Evolutionary conservation across 768 basidiomycete species (phyloP), one percentile per base, ranked within the genome.

Genomic region (Coprinellus micaceus): DNA sequence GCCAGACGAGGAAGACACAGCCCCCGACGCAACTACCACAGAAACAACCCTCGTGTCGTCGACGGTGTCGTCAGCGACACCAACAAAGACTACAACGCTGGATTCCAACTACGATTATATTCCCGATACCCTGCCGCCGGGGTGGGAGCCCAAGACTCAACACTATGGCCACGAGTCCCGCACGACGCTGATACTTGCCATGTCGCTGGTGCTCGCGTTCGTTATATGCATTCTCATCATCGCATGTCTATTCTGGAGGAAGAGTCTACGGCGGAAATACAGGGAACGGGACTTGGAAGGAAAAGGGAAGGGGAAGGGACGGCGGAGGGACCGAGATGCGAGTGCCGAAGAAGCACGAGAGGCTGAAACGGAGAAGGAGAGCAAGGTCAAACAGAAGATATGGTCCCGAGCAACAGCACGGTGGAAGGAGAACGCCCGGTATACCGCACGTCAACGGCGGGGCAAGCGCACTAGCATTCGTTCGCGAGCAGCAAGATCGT

Each of bases 381-480:
- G 69, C 7, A 80, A 75, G 52, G 65, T 66, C 4, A 81, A 81
- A 58, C 80, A 85, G 66, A 82, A 80, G 61, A 62, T 84, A 47
- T 89, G 86, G 87, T 77, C 79, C 0, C 77, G 71, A 57, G 87
- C 88, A 2, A 83, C 81, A 1, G 83, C 82, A 7, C 78, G 85
- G 43, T 91, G 89, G 89, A 83, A 76, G 60, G 81, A 80, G 2
- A 83, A 84, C 52, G 77, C 82, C 10, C 81, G 82, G 25, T 75
- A 81, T 55, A 72, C 81, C n/a, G 82, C 82, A 7, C 80, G 86
- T 36, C 81, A 83, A 48, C 76, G 89, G 54, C 71, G 80, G 57
- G 77, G 79, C 30, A 77, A 72, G 57, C 76, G 77, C 13, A 56
- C 60, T n/a, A 63, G 54, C 39, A 56, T 67, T 33, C 54, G 60